Conservation (phyloP, 345 rosid genomes). For the Rhizophora mangle region DNA sequence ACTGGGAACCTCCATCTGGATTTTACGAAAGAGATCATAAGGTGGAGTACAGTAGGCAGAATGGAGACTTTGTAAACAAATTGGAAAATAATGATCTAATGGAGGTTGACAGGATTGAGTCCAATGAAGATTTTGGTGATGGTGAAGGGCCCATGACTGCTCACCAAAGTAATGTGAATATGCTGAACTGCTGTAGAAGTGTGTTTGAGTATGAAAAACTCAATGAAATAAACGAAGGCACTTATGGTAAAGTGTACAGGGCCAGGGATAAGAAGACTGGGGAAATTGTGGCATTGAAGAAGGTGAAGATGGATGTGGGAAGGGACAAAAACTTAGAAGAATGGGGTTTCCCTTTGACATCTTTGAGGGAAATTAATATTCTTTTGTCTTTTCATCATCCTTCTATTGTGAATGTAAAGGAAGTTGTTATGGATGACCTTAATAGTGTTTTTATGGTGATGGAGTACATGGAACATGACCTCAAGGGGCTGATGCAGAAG, state of each 20-base stretch:
- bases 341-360: conserved; percentile 70
- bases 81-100: conserved; percentile 26
- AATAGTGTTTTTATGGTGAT: conserved; percentile 80
- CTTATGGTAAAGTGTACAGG: conserved; percentile 78
- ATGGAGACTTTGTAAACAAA: conserved; percentile 33
- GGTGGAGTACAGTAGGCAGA: not conserved
- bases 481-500: conserved; percentile 59
- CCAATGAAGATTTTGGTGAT: conserved; percentile 6
- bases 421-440: conserved; percentile 66
- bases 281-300: conserved; percentile 78
- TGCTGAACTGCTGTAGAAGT: conserved; percentile 64
- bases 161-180: conserved; percentile 37
- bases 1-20: conserved; percentile 27
- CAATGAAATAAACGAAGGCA: conserved; percentile 80
- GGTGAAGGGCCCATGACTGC: conserved; percentile 31
- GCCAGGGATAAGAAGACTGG: conserved; percentile 67
- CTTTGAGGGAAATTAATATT: conserved; percentile 86
- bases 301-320: conserved; percentile 45
- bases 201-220: conserved; percentile 67
- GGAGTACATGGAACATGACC: conserved; percentile 91
- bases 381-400: conserved; percentile 69
- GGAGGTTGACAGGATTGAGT: conserved; percentile 20
- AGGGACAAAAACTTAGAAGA: conserved; percentile 26
- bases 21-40: conserved; percentile 27
- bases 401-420: conserved; percentile 71